These are phyloP conservation scores for Hyphopichia homilentoma DNA, from an alignment of 805 yeast species.

Conservation along the genomic window DNA sequence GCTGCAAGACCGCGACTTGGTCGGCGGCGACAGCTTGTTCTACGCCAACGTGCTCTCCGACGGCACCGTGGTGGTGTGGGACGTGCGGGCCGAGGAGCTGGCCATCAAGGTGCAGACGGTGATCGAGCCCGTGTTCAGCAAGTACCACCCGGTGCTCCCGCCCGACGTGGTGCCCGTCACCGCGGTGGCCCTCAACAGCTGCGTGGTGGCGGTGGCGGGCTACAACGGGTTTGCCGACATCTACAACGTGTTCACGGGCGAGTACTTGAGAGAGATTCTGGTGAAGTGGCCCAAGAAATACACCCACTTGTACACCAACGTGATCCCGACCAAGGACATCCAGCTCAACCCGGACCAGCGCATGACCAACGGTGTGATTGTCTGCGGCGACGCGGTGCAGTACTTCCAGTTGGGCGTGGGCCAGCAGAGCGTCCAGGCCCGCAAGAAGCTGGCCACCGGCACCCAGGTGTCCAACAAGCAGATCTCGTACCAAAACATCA, in stretches of 20 bases:
- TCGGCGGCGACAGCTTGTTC: constrained; percentile 41
- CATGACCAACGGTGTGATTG: constrained; percentile 34
- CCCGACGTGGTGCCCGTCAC: constrained; percentile 12
- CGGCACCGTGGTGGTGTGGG: constrained; percentile 40
- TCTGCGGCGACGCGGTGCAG: constrained; percentile 41
- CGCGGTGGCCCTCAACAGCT: constrained; percentile 29
- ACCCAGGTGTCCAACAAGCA: constrained; percentile 18
- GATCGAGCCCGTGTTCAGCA: constrained; percentile 21
- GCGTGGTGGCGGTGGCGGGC: constrained; percentile 37
- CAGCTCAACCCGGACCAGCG: constrained; percentile 19
- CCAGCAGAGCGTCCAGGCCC: constrained; percentile 9
- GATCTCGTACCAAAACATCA: constrained; percentile 18
- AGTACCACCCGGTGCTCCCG: constrained; percentile 8
- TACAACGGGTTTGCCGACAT: constrained; percentile 40
- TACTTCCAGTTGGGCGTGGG: constrained; percentile 46
- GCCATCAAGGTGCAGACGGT: constrained; percentile 13
- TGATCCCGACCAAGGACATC: constrained; percentile 24
- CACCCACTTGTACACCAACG: constrained; percentile 15
- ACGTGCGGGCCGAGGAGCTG: constrained; percentile 28
- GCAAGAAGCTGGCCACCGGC: constrained; percentile 14
- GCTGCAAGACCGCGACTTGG: constrained; percentile 17
- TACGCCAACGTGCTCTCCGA: constrained; percentile 36
- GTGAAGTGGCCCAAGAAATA: constrained; percentile 25
- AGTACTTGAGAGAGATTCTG: constrained; percentile 30
- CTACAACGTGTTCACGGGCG: constrained; percentile 43